phyloP scores from a whole-genome alignment of 768 basidiomycete genomes.

The Kwoniella europaea region DNA sequence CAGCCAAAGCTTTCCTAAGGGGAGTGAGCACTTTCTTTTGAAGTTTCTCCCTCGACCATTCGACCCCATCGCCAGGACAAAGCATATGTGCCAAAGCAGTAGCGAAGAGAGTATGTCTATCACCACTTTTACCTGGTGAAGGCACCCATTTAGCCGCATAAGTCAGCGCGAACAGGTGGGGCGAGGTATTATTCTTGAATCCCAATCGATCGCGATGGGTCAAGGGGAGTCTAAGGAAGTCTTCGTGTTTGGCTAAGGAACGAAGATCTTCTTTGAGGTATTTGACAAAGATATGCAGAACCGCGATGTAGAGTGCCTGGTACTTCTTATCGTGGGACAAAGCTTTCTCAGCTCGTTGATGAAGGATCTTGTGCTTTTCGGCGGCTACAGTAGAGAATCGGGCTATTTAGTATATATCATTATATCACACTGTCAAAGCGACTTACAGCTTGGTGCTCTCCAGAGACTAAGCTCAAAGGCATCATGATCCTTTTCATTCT shows the following conservation, averaged over 20 bases:
- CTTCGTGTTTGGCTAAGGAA: constrained; percentile 56
- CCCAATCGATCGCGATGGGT: neutral
- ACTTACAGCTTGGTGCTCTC: constrained; percentile 16
- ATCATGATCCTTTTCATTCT: neutral
- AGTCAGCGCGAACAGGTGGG: constrained; percentile 61
- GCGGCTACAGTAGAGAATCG: neutral
- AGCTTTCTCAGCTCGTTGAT: constrained; percentile 26
- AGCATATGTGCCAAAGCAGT: constrained; percentile 69
- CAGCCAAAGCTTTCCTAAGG: constrained; percentile 61
- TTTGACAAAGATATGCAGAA: constrained; percentile 68
- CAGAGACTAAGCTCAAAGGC: constrained; percentile 8
- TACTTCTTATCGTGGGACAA: constrained; percentile 61
- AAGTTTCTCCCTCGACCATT: constrained; percentile 66
- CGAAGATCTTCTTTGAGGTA: constrained; percentile 64
- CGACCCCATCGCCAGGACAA: constrained; percentile 57
- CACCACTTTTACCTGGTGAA: constrained; percentile 66
- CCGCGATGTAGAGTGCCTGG: constrained; percentile 68
- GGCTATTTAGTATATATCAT: neutral
- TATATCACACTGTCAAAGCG: neutral
- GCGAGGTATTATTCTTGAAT: constrained; percentile 38
- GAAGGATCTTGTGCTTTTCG: constrained; percentile 33
- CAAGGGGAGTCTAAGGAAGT: constrained; percentile 54
- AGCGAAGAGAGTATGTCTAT: constrained; percentile 68
- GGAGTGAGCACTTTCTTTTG: constrained; percentile 68
- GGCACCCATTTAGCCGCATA: constrained; percentile 77